These are phyloP conservation scores for Saturnispora besseyi DNA, from an alignment of 805 yeast species.

Conservation along the genomic window DNA sequence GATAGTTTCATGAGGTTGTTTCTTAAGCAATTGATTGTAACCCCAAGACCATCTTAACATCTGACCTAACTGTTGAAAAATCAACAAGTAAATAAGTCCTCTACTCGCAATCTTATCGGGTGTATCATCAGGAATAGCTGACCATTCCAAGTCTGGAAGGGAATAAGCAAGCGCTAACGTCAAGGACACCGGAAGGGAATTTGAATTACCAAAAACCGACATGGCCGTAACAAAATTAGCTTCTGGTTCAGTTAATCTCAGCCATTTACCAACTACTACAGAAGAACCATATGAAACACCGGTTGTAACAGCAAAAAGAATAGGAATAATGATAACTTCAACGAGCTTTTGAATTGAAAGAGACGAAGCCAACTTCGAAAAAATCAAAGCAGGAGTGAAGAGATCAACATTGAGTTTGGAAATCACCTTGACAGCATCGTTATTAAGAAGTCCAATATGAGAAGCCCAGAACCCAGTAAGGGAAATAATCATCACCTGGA, in stretches of 20 bases:
- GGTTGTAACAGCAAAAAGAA: constrained; percentile 77
- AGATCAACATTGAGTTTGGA: constrained; percentile 78
- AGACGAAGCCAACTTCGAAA: constrained; percentile 62
- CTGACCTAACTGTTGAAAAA: constrained; percentile 79
- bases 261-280: constrained; percentile 38
- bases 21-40: constrained; percentile 56
- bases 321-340: constrained; percentile 78
- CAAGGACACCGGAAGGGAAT: constrained; percentile 87
- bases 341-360: constrained; percentile 66
- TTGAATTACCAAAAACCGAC: constrained; percentile 95
- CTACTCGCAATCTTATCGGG: constrained; percentile 68
- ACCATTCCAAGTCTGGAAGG: constrained; percentile 70
- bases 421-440: constrained; percentile 67
- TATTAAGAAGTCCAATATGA: constrained; percentile 54
- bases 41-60: constrained; percentile 86
- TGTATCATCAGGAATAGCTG: constrained; percentile 54
- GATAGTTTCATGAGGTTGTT: constrained; percentile 33
- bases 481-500: constrained; percentile 83
- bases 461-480: constrained; percentile 84
- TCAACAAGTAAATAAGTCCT: constrained; percentile 63
- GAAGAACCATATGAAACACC: constrained; percentile 64
- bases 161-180: constrained; percentile 73
- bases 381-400: constrained; percentile 92
- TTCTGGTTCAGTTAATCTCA: constrained; percentile 63
- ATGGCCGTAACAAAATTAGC: constrained; percentile 90